Conservation (phyloP, 345 rosid genomes). For the Crucihimalaya himalaica region DNA sequence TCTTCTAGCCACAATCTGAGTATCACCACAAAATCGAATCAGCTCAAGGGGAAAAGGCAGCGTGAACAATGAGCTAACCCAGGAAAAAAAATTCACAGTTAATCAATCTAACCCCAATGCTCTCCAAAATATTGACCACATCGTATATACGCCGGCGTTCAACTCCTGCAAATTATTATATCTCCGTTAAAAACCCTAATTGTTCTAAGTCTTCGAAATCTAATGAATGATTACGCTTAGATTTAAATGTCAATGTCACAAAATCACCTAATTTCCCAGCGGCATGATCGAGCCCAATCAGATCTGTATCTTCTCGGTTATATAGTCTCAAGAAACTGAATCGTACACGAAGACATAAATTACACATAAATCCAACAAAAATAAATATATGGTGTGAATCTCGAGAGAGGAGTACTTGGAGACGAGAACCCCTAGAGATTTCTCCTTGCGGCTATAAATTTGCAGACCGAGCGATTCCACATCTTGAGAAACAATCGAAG, state of each 20-base stretch:
- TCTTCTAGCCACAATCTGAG: constrained; percentile 71
- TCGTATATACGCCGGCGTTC: constrained; percentile 81
- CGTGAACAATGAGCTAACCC: neutral
- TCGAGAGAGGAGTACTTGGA: constrained; percentile 48
- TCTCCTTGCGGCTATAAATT: constrained; percentile 72
- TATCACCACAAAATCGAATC: neutral
- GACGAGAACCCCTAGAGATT: constrained; percentile 78
- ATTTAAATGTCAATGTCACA: neutral
- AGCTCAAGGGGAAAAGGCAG: constrained; percentile 8
- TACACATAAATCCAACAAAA: neutral
- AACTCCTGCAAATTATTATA: constrained; percentile 50
- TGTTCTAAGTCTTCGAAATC: neutral
- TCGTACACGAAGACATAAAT: neutral
- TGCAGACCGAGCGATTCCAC: constrained; percentile 45
- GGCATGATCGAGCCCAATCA: constrained; percentile 78
- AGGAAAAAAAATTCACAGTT: neutral
- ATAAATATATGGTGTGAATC: neutral
- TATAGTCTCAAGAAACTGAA: constrained; percentile 64
- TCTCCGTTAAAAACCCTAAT: neutral
- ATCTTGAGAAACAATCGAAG: constrained; percentile 28
- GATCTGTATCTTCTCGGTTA: constrained; percentile 52
- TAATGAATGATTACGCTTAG: neutral
- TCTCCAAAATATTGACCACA: constrained; percentile 78
- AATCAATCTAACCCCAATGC: constrained; percentile 52
- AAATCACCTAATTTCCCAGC: constrained; percentile 56